These are phyloP conservation scores for Stygiomarasmius scandens DNA, from an alignment of 1,284 basidiomycete genomes.

Conservation along the genomic window DNA sequence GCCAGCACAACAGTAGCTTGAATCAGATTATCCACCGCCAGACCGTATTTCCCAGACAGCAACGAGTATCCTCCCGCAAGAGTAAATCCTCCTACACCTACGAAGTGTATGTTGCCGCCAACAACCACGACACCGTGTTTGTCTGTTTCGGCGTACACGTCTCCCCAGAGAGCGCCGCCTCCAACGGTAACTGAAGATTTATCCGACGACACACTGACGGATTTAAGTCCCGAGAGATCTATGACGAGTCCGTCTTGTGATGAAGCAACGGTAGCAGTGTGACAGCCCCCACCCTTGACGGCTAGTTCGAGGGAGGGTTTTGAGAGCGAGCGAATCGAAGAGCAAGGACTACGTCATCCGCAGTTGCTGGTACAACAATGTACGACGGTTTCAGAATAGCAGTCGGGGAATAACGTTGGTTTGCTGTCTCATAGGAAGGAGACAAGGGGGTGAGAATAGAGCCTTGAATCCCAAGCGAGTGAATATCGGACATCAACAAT, in stretches of 20 bases:
- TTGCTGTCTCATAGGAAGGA: too few relatives aligned
- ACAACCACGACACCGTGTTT: conserved; percentile 18
- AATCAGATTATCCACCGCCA: conserved; percentile 34
- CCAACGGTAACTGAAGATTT: conserved; percentile 18
- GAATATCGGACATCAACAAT: too few relatives aligned
- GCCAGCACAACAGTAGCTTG: conserved; percentile 35
- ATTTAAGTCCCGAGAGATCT: conserved; percentile 4
- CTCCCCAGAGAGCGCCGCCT: conserved; percentile 20
- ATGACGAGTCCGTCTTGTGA: conserved; percentile 4
- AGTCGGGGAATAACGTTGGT: too few relatives aligned
- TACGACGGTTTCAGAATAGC: too few relatives aligned
- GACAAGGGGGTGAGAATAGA: neutral
- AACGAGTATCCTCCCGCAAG: conserved; percentile 31
- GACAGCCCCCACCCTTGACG: conserved; percentile 11
- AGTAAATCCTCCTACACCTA: conserved; percentile 14
- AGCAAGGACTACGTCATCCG: too few relatives aligned
- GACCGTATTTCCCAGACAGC: conserved; percentile 27
- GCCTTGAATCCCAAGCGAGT: too few relatives aligned
- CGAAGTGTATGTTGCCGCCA: conserved; percentile 2
- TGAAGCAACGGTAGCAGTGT: conserved; percentile 5
- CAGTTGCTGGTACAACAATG: too few relatives aligned
- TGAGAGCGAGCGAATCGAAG: too few relatives aligned
- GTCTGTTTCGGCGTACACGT: conserved; percentile 17
- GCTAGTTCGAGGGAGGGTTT: conserved; percentile 8
- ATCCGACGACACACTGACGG: neutral